These are phyloP conservation scores for Lupinus albus DNA, from an alignment of 306 rosid species.

Conservation along the genomic window DNA sequence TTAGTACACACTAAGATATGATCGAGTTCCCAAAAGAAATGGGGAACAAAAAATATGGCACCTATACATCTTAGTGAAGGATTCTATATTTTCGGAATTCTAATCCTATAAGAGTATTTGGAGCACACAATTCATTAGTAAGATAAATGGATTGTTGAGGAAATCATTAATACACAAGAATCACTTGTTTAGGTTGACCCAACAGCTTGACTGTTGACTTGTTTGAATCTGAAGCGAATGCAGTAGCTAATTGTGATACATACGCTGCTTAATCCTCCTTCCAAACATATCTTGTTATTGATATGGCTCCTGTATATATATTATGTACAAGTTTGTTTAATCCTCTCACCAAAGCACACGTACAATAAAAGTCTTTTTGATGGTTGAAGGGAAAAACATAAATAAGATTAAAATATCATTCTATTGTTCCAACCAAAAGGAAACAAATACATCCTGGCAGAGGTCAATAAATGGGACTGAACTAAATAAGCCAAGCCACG, in stretches of 20 bases:
- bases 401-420: neutral
- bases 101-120: conserved; percentile 26
- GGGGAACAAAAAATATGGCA: conserved; percentile 35
- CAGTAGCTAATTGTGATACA: conserved; percentile 16
- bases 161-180: conserved; percentile 33
- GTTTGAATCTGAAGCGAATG: conserved; percentile 28
- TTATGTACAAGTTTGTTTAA: conserved; percentile 14
- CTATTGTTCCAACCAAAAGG: conserved; percentile 4
- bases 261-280: conserved; percentile 30
- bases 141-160: conserved; percentile 31
- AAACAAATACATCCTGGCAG: conserved; percentile 6
- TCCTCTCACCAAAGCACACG: neutral
- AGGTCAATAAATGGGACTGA: conserved; percentile 3
- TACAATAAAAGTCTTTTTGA: neutral
- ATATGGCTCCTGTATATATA: conserved; percentile 38
- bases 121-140: conserved; percentile 19
- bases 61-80: conserved; percentile 35
- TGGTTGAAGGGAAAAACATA: neutral
- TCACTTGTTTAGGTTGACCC: conserved; percentile 33
- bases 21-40: conserved; percentile 28
- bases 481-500: neutral
- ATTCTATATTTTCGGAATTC: conserved; percentile 45
- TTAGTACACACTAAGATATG: neutral
- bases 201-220: conserved; percentile 35
- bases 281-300: conserved; percentile 9